Evolutionary conservation across 352 stramenopile genomes (phyloP).

Genomic region (Phytopythium aichiense): DNA sequence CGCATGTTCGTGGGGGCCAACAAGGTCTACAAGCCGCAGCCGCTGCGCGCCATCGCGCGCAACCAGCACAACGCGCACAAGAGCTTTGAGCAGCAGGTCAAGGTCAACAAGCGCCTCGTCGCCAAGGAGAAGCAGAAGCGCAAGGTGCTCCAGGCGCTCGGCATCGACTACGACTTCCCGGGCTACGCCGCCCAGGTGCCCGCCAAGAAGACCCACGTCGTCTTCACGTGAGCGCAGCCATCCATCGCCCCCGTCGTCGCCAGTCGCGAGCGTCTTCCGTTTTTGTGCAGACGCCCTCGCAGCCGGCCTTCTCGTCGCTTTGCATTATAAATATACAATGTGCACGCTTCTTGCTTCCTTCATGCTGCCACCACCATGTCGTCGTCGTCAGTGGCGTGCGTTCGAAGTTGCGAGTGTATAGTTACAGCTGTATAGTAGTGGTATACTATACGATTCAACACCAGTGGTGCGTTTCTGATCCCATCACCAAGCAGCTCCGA

Average conservation of each 20-base stretch:
- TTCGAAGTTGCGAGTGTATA: background rate
- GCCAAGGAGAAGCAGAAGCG: constrained; percentile 77
- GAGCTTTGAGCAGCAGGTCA: constrained; percentile 67
- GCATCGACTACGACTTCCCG: constrained; percentile 85
- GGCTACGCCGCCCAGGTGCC: constrained; percentile 65
- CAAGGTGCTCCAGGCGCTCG: constrained; percentile 62
- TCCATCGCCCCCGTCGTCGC: too few relatives aligned
- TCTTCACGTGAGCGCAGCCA: constrained; percentile 38
- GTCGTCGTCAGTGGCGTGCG: background rate
- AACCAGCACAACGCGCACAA: constrained; percentile 79
- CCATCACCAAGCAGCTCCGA: background rate
- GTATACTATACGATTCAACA: background rate
- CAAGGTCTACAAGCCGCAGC: constrained; percentile 76
- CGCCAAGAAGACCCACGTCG: constrained; percentile 74
- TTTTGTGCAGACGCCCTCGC: background rate
- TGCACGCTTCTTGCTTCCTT: background rate
- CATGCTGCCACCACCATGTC: background rate
- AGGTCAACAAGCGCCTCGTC: constrained; percentile 70
- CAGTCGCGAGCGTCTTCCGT: constrained; percentile 5
- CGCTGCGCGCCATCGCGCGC: constrained; percentile 62
- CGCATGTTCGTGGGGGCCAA: constrained; percentile 85
- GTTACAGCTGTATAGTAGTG: background rate
- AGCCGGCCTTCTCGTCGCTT: background rate
- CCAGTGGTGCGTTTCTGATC: background rate
- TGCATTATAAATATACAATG: constrained; percentile 1